Base-by-base conservation (phyloP, 2,329 filamentous ascomycete species). In the Metarhizium rileyi region DNA sequence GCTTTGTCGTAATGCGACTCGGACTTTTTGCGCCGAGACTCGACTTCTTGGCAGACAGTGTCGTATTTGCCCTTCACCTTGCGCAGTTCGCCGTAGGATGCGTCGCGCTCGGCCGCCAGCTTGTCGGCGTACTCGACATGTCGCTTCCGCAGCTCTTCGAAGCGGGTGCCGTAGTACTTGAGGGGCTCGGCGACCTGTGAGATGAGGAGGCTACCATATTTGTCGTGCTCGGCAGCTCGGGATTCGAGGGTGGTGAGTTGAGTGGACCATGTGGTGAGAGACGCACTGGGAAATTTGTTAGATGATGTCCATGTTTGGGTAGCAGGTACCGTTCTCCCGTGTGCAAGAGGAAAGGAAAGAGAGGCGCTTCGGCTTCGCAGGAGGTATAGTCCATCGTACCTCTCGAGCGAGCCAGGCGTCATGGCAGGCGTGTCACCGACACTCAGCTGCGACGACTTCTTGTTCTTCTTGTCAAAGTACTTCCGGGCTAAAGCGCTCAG, bases 41-140 rank as follows among this genome's bases (percentile, higher is more conserved):
- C 93, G 25, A 98, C 88, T 64, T 97, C 93, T 68, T 95, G 90
- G 65, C 93, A 98, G 18, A 84, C 83, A 16, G 81, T 79, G 67
- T 98, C 93, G 66, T 98, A 98, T 72, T 94, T 95, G 51, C 78
- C 81, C 71, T 98, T 98, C 55, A 80, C 81, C 70, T 97, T 98
- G 65, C 86, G 86, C 57, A 98, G 71, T 47, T 97, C 90, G 28
- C 76, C 77, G 62, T 95, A 96, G 10, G 85, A 86, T 5, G 77
- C 70, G 56, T 98, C 93, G 50, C 90, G 80, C 68, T 98, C 93
- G 63, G 86, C 87, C 65, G 95, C 87, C 45, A 98, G 74, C 68
- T 90, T 96, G 25, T 79, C 78, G 57, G 91, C 87, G 63, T 91
- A 95, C 48, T 97, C 91, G 53, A 80, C 77, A 66, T 98, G 91